Evolutionary conservation across 1,284 basidiomycete genomes (phyloP), one percentile per base, ranked within the genome.

Genomic region (Leccinum fallax): DNA sequence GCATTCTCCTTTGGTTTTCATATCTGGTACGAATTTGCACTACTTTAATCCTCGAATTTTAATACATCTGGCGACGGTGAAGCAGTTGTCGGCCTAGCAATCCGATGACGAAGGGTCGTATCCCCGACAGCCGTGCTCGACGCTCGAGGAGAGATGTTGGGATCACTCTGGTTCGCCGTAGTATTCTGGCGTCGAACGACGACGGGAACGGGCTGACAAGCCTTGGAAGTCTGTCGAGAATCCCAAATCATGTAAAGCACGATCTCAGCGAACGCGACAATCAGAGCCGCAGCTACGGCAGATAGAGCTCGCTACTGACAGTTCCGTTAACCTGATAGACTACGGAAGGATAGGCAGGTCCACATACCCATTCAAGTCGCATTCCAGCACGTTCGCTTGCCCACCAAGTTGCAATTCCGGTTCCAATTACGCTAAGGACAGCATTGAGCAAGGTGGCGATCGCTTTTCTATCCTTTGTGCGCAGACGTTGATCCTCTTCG

Each of bases 191-290:
- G 71, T 55, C 52, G 67, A 55, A 69, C 63, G 21, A 64, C 21
- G 55, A 65, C 51, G 53, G 53, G 67, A 30, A 66, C 59, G 43
- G 67, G 58, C 62, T 65, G 72, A 55, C 58, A 65, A 9, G 62
- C 58, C n/a, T 67, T 60, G 11, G 70, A 57, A 24, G 74, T 67
- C 40, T 79, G 77, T 53, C 82, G 78, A 32, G 84, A 82, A 61
- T 85, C 80, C 88, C 88, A 92, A 34, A 93, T 88, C 61, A 90
- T 77, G 74, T 86, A 92, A 7, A 93, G 78, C 1, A 84, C 77
- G 28, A 80, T 83, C 71, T 93, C 90, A 15, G 90, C 80, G 5
- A 84, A 71, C 3, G 89, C 90, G 28, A 92, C 86, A 15, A 86
- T 70, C 8, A 84, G 77, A 2, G 88, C 86, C 13, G 82, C 83